A percentile compares a stretch with the other conserved stretches of the same genome.
Evolutionary conservation across 805 yeast species (phyloP).

Genomic region (Yamadazyma kitorensis): DNA sequence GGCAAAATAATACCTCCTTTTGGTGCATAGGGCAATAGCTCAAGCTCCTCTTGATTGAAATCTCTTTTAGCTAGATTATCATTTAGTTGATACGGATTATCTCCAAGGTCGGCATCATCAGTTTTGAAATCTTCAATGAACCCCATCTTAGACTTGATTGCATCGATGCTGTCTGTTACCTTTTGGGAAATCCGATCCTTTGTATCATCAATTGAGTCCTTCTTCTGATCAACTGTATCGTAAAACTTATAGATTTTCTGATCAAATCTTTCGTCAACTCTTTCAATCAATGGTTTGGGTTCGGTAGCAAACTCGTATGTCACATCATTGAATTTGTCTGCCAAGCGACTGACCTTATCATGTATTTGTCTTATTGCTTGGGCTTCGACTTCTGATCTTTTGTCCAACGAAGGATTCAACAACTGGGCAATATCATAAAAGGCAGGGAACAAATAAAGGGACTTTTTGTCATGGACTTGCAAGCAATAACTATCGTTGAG

Average conservation of each 20-base stretch:
- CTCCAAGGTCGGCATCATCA: slow-evolving; percentile 6
- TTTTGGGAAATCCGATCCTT: slow-evolving; percentile 9
- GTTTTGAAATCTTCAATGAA: neutral
- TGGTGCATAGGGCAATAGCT: neutral
- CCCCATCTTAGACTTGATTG: slow-evolving; percentile 4
- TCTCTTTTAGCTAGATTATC: slow-evolving; percentile 8
- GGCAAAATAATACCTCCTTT: slow-evolving; percentile 19
- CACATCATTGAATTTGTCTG: slow-evolving; percentile 16
- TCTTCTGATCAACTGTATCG: slow-evolving; percentile 14
- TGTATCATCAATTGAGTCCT: slow-evolving; percentile 10
- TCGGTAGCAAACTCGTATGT: slow-evolving; percentile 19
- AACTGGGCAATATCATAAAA: slow-evolving; percentile 9
- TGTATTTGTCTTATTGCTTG: slow-evolving; percentile 23
- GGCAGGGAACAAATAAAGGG: slow-evolving; percentile 24
- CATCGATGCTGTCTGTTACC: slow-evolving; percentile 1
- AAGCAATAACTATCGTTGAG: slow-evolving; percentile 36
- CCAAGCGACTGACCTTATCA: slow-evolving; percentile 12
- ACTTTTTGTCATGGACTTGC: slow-evolving; percentile 29
- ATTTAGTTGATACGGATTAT: slow-evolving; percentile 2
- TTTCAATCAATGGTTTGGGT: slow-evolving; percentile 18
- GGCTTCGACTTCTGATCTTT: slow-evolving; percentile 9
- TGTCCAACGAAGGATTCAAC: neutral
- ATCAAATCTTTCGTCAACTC: slow-evolving; percentile 19
- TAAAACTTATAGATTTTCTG: slow-evolving; percentile 13
- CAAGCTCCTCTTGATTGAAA: slow-evolving; percentile 1